Evolutionary conservation across 495 filamentous ascomycete species (phyloP).

Genomic region (Tuber microsphaerosporum): DNA sequence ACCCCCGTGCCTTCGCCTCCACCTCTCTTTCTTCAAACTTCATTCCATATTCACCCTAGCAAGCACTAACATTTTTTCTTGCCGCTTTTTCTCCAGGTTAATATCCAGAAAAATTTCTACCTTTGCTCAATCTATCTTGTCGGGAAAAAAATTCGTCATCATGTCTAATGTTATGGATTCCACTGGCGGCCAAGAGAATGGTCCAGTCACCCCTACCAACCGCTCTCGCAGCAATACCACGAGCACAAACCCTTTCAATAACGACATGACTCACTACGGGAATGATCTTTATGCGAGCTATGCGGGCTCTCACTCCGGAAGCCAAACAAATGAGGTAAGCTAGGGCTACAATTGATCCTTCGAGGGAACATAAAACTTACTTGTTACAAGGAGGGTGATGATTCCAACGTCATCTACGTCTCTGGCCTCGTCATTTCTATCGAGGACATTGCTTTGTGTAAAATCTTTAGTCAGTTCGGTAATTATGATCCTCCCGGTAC

Average conservation of each 20-base stretch:
- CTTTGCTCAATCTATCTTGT: constrained; percentile 8
- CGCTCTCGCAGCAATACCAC: constrained; percentile 22
- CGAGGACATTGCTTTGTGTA: constrained; percentile 28
- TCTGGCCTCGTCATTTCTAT: constrained; percentile 28
- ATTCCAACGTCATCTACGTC: constrained; percentile 38
- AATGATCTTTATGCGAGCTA: constrained; percentile 17
- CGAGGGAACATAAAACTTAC: neutral
- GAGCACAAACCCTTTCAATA: constrained; percentile 32
- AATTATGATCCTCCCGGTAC: neutral
- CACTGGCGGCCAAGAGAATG: constrained; percentile 11
- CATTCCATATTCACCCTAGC: neutral
- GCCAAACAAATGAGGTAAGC: constrained; percentile 28
- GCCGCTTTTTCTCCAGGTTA: neutral
- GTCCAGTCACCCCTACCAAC: constrained; percentile 17
- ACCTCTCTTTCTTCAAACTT: neutral
- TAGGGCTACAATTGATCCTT: neutral
- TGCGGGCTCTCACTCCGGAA: constrained; percentile 13
- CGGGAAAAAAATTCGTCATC: constrained; percentile 1
- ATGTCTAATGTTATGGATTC: constrained; percentile 21
- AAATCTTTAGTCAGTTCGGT: constrained; percentile 41
- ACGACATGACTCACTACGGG: constrained; percentile 24
- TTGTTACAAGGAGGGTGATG: constrained; percentile 25
- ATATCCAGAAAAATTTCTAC: neutral
- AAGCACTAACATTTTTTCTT: constrained; percentile 6
- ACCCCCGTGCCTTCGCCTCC: neutral